These are phyloP conservation scores for Obelidium mucronatum DNA, from an alignment of 192 early-diverging fungal genomes.

Conservation along the genomic window DNA sequence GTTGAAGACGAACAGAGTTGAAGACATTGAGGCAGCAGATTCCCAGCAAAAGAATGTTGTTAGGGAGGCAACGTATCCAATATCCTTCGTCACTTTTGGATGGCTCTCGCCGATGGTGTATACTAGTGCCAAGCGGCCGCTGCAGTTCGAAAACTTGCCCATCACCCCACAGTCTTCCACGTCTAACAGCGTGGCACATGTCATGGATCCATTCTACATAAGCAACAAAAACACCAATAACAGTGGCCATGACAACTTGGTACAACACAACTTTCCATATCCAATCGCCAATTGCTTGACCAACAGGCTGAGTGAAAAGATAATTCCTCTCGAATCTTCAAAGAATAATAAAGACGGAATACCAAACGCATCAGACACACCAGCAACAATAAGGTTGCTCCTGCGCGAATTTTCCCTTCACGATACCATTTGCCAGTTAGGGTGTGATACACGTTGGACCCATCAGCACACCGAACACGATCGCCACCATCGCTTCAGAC, in stretches of 20 bases:
- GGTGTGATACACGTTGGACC: conserved; percentile 87
- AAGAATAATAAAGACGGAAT: conserved; percentile 84
- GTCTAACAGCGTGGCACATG: neutral
- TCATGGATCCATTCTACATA: conserved; percentile 39
- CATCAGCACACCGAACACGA: no score
- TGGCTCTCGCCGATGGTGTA: conserved; percentile 13
- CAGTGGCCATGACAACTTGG: conserved; percentile 73
- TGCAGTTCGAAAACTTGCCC: conserved; percentile 21
- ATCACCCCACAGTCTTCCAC: neutral
- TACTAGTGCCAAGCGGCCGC: conserved; percentile 1
- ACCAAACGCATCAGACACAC: conserved; percentile 87
- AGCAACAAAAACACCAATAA: conserved; percentile 79
- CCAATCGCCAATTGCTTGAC: conserved; percentile 78
- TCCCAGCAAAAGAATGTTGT: neutral
- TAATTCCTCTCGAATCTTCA: no score
- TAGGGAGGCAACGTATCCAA: conserved; percentile 6
- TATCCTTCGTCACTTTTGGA: conserved; percentile 5
- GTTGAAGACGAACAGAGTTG: neutral
- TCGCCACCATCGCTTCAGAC: no score
- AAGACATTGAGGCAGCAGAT: conserved; percentile 12
- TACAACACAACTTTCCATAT: conserved; percentile 78
- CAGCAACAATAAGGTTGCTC: conserved; percentile 79
- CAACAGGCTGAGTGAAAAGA: conserved; percentile 58
- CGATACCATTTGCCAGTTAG: conserved; percentile 91
- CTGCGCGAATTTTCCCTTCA: conserved; percentile 93